Percentiles rank a stretch among this genome's conserved stretches.
Evolutionary conservation across 2,329 filamentous ascomycete genomes (phyloP).

Genomic region (Chalaropsis thielavioides): DNA sequence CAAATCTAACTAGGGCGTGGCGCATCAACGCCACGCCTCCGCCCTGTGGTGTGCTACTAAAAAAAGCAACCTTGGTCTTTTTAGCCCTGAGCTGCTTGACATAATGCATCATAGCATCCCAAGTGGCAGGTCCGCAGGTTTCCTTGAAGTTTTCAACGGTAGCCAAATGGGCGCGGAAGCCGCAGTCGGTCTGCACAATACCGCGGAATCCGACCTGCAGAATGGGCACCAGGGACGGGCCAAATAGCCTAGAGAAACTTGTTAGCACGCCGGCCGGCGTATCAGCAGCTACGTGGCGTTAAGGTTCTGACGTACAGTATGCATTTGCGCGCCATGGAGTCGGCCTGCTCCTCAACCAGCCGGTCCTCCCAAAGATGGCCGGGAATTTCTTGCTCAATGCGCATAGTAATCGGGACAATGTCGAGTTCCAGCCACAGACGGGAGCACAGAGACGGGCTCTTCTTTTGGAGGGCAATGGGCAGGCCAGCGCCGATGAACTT

Average conservation of each 20-base stretch:
- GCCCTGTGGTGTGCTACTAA: conserved; percentile 69
- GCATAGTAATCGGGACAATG: conserved; percentile 55
- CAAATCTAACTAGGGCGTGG: conserved; percentile 60
- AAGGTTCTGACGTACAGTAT: conserved; percentile 41
- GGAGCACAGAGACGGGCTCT: conserved; percentile 51
- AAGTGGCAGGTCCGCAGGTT: conserved; percentile 48
- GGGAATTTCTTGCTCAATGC: conserved; percentile 32
- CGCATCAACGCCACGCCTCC: conserved; percentile 72
- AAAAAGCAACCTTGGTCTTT: conserved; percentile 59
- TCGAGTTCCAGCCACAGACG: conserved; percentile 65
- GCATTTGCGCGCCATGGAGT: conserved; percentile 68
- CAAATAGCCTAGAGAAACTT: conserved; percentile 45
- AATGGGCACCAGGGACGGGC: conserved; percentile 54
- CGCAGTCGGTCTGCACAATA: conserved; percentile 54
- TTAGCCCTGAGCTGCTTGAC: conserved; percentile 47
- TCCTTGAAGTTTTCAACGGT: conserved; percentile 42
- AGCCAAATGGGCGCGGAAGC: conserved; percentile 46
- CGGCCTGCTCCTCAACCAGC: conserved; percentile 65
- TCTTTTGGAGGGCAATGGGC: conserved; percentile 41
- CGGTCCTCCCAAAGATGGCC: conserved; percentile 38
- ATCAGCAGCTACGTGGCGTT: not conserved
- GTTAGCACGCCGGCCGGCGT: not conserved
- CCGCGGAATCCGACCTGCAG: conserved; percentile 54
- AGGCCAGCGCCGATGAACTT: conserved; percentile 67
- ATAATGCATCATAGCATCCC: conserved; percentile 49